These are phyloP conservation scores for Rasamsonia emersonii DNA, from an alignment of 2,329 filamentous ascomycete species.

Conservation along the genomic window DNA sequence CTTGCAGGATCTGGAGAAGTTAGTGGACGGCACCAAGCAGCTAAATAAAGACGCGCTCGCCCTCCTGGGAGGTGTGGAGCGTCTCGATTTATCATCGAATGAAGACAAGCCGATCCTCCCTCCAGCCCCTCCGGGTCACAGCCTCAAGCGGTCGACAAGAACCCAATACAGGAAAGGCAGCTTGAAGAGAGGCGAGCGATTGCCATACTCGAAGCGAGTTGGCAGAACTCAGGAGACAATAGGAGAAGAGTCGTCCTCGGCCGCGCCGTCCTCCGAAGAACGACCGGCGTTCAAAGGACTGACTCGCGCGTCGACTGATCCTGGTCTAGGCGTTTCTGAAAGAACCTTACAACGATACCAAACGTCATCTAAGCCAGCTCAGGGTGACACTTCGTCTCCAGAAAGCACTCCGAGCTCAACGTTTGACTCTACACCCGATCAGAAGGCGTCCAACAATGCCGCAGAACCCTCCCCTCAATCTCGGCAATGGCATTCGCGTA, in stretches of 20 bases:
- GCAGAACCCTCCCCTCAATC: conserved; percentile 28
- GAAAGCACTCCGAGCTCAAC: conserved; percentile 16
- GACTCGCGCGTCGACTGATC: conserved; percentile 29
- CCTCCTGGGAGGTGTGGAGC: conserved; percentile 35
- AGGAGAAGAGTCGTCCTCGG: conserved; percentile 40
- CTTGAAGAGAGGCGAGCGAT: conserved; percentile 66
- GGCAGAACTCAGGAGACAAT: conserved; percentile 56
- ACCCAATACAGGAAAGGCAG: conserved; percentile 89
- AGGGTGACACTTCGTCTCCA: conserved; percentile 13
- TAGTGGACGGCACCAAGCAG: conserved; percentile 71
- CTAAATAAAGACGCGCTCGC: conserved; percentile 60
- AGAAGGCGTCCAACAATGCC: conserved; percentile 20
- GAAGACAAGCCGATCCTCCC: conserved; percentile 85
- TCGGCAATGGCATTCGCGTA: conserved; percentile 47
- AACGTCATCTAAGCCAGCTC: conserved; percentile 34
- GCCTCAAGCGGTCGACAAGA: conserved; percentile 78
- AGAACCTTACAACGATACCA: conserved; percentile 28
- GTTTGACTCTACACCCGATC: conserved; percentile 21
- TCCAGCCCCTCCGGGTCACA: conserved; percentile 62
- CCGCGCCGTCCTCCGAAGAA: conserved; percentile 24
- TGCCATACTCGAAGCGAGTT: conserved; percentile 65
- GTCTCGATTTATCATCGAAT: conserved; percentile 34
- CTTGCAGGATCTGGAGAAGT: conserved; percentile 61
- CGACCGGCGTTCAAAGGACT: conserved; percentile 21
- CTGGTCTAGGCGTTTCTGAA: conserved; percentile 17